Conservation (phyloP, 2,329 filamentous ascomycete genomes). For the Diplodia seriata region DNA sequence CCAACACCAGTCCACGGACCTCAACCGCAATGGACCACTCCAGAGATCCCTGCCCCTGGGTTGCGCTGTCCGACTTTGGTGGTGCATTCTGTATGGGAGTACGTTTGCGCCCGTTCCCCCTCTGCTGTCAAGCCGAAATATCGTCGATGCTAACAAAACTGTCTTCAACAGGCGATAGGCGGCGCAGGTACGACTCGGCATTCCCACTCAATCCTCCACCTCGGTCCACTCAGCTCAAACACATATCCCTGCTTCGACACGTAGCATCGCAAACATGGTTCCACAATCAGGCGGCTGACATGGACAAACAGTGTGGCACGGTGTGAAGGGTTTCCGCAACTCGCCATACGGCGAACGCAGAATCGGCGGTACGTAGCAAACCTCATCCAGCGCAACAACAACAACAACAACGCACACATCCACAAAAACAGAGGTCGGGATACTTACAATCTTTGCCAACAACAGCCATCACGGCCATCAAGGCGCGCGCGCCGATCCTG, state of each 20-base stretch:
- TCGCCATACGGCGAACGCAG: conserved; percentile 83
- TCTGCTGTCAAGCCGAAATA: conserved; percentile 3
- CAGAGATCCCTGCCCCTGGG: conserved; percentile 95
- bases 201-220: neutral
- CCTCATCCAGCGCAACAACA: neutral
- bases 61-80: conserved; percentile 95
- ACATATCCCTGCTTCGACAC: conserved; percentile 13
- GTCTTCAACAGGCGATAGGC: conserved; percentile 48
- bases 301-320: conserved; percentile 80
- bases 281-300: conserved; percentile 31
- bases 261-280: conserved; percentile 34
- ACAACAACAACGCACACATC: conserved; percentile 6
- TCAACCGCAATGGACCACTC: conserved; percentile 80
- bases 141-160: conserved; percentile 23
- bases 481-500: conserved; percentile 93
- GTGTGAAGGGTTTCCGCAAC: conserved; percentile 81
- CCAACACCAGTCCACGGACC: conserved; percentile 9
- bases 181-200: conserved; percentile 43
- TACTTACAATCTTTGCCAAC: conserved; percentile 16
- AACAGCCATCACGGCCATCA: conserved; percentile 85
- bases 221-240: conserved; percentile 30
- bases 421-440: neutral
- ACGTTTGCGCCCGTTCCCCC: conserved; percentile 52
- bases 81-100: conserved; percentile 97
- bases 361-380: conserved; percentile 70